A percentile compares a stretch with the other conserved stretches of the same genome.
These are phyloP conservation scores for Blastocystis sp. DNA, from an alignment of 352 stramenopile species.

Conservation along the genomic window DNA sequence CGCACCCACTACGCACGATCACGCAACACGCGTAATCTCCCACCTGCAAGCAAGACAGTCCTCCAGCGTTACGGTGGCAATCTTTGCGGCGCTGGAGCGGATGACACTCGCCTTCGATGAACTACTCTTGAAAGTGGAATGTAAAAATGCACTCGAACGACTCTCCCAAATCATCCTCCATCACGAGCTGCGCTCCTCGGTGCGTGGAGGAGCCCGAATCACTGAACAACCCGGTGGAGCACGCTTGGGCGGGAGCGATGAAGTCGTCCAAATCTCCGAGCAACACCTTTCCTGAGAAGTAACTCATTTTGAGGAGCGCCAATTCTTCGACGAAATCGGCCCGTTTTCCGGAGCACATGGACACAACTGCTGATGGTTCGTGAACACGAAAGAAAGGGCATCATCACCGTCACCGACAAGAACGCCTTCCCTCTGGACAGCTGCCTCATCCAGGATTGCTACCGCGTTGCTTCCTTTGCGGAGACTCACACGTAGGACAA, in stretches of 20 bases:
- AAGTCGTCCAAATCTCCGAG: conserved; percentile 65
- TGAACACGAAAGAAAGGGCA: not conserved
- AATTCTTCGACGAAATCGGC: not conserved
- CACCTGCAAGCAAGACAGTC: conserved; percentile 64
- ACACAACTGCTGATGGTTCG: not conserved
- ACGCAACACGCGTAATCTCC: not conserved
- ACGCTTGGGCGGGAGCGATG: conserved; percentile 52
- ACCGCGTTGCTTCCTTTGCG: not conserved
- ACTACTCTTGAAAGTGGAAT: not conserved
- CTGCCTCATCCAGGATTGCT: conserved; percentile 6
- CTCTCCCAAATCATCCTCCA: conserved; percentile 49
- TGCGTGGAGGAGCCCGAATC: not conserved
- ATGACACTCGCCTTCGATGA: conserved; percentile 32
- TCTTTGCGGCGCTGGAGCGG: conserved; percentile 10
- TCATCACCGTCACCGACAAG: conserved; percentile 6
- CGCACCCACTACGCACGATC: conserved; percentile 35
- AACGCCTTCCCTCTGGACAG: conserved; percentile 4
- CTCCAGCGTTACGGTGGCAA: conserved; percentile 41
- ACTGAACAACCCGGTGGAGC: conserved; percentile 31
- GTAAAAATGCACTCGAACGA: not conserved
- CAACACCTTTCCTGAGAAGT: conserved; percentile 62
- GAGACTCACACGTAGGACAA: conserved; percentile 73
- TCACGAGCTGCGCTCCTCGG: conserved; percentile 33
- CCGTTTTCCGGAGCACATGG: not conserved
- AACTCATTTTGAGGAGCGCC: conserved; percentile 31